Percentiles rank a stretch among this genome's conserved stretches.
These are phyloP conservation scores for Pythium rishiriense DNA, from an alignment of 352 stramenopile genomes.

Conservation along the genomic window DNA sequence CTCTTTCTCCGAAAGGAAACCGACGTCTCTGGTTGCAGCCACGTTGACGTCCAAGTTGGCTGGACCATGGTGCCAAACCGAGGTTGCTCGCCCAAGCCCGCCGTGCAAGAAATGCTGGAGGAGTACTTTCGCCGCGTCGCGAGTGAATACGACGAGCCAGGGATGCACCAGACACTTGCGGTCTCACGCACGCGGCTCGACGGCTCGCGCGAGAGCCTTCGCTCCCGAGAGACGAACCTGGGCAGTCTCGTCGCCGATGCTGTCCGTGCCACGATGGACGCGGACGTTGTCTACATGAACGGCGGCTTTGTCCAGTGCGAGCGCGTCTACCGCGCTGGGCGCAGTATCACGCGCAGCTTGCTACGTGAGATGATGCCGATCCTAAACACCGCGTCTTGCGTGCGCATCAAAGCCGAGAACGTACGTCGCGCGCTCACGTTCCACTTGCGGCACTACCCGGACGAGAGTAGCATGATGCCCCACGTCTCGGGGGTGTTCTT, in stretches of 20 bases:
- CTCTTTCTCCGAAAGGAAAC: constrained; percentile 31
- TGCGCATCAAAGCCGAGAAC: constrained; percentile 2
- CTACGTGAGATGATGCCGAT: constrained; percentile 15
- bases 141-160: constrained; percentile 42
- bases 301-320: constrained; percentile 74
- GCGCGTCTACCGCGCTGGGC: background rate
- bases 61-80: constrained; percentile 40
- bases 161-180: background rate
- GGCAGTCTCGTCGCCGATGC: constrained; percentile 84
- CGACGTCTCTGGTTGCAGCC: constrained; percentile 37
- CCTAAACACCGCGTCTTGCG: constrained; percentile 6
- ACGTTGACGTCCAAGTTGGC: constrained; percentile 75
- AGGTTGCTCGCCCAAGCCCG: background rate
- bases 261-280: constrained; percentile 54
- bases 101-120: background rate
- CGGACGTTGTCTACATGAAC: constrained; percentile 83
- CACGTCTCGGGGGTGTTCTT: constrained; percentile 18
- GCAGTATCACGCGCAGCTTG: constrained; percentile 4
- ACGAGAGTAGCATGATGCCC: constrained; percentile 7
- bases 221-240: constrained; percentile 64
- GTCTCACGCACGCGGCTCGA: constrained; percentile 35
- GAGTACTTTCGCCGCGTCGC: background rate
- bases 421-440: too few relatives aligned
- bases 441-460: background rate
- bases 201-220: constrained; percentile 52